These are phyloP conservation scores for Sordaria brevicollis DNA, from an alignment of 495 filamentous ascomycete species.

Conservation along the genomic window DNA sequence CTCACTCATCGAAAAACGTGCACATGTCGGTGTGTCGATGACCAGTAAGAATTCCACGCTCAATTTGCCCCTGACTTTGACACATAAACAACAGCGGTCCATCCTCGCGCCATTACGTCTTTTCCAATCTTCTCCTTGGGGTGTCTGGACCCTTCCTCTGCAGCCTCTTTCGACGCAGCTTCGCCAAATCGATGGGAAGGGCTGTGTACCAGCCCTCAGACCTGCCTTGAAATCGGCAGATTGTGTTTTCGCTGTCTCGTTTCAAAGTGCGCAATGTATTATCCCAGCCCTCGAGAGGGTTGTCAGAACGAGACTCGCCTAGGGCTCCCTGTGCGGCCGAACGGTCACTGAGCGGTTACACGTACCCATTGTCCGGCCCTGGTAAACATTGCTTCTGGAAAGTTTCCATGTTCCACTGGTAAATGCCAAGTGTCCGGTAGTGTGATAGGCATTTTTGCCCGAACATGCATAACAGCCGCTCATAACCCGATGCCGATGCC, in stretches of 20 bases:
- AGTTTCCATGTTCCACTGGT: not conserved
- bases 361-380: not conserved
- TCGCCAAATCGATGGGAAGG: not conserved
- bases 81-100: not conserved
- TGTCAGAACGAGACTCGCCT: not conserved
- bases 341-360: not conserved
- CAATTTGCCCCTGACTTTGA: not conserved
- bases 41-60: not conserved
- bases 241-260: not conserved
- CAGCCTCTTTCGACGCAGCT: not conserved
- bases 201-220: not conserved
- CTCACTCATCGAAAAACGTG: not conserved
- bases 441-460: not conserved
- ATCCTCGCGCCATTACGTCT: not conserved
- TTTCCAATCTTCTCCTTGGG: not conserved
- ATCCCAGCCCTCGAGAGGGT: not conserved
- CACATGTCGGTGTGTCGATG: not conserved
- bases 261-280: not conserved
- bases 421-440: not conserved
- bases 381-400: not conserved
- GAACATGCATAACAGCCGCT: not conserved
- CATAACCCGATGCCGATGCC: not conserved
- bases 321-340: not conserved
- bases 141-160: not conserved
- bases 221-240: not conserved